Conservation (phyloP, 805 yeast genomes). For the Candida maltosa region DNA sequence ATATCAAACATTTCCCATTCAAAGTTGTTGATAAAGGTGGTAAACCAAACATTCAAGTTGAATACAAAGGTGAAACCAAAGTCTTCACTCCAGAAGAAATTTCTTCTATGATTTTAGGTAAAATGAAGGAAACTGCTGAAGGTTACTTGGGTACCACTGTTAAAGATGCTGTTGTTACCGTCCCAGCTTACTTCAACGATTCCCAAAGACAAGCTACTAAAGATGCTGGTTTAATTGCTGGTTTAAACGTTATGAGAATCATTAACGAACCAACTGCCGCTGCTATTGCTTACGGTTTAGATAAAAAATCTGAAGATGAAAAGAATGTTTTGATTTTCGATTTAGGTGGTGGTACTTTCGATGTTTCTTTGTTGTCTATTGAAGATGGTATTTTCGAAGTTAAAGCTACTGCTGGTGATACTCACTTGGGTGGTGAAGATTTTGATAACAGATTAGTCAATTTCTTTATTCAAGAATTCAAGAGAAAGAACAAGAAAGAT, state of each 20-base stretch:
- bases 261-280: conserved; percentile 46
- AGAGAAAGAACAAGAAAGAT: conserved; percentile 90
- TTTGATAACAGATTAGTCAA: conserved; percentile 86
- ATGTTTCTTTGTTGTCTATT: conserved; percentile 82
- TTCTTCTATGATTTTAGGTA: conserved; percentile 85
- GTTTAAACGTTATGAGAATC: conserved; percentile 42
- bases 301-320: conserved; percentile 54
- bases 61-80: conserved; percentile 83
- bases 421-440: conserved; percentile 97
- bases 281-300: conserved; percentile 44
- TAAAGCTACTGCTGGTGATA: conserved; percentile 92
- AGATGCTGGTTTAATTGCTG: conserved; percentile 45
- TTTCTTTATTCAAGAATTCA: conserved; percentile 88
- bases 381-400: conserved; percentile 93
- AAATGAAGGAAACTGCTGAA: conserved; percentile 94
- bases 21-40: conserved; percentile 72
- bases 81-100: conserved; percentile 91
- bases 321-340: conserved; percentile 90
- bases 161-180: conserved; percentile 48
- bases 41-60: conserved; percentile 85
- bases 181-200: conserved; percentile 43
- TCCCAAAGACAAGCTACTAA: conserved; percentile 45
- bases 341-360: conserved; percentile 97
- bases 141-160: conserved; percentile 82
- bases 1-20: conserved; percentile 88